Evolutionary conservation across 768 basidiomycete genomes (phyloP).

Genomic region (Russula foetens): DNA sequence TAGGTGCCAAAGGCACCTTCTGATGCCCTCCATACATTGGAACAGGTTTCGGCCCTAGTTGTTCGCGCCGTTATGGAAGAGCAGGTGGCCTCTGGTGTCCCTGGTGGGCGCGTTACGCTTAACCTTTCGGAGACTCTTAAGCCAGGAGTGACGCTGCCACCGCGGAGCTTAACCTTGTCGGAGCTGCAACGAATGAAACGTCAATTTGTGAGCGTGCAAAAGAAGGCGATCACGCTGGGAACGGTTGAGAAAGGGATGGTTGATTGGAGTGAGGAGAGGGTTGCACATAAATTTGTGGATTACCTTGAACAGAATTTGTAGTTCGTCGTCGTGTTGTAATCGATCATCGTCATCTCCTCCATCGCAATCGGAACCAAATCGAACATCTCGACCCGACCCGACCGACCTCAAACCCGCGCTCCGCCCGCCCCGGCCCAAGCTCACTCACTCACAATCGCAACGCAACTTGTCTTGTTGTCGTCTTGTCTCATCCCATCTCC

Average conservation of each 20-base stretch:
- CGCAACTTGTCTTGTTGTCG: too few species aligned
- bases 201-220: slow-evolving; percentile 86
- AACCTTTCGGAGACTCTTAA: slow-evolving; percentile 35
- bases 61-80: slow-evolving; percentile 65
- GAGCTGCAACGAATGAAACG: slow-evolving; percentile 86
- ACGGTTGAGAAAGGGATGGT: slow-evolving; percentile 69
- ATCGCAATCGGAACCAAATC: background rate
- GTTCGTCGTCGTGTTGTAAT: too few species aligned
- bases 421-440: background rate
- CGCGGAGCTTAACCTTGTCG: slow-evolving; percentile 67
- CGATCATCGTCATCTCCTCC: background rate
- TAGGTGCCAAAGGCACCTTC: slow-evolving; percentile 79
- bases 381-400: background rate
- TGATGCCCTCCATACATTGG: slow-evolving; percentile 82
- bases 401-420: background rate
- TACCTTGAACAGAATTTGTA: slow-evolving; percentile 70
- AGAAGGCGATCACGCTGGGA: slow-evolving; percentile 80
- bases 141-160: slow-evolving; percentile 52
- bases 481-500: background rate
- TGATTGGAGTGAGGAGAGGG: slow-evolving; percentile 67
- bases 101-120: slow-evolving; percentile 46
- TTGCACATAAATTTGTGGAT: slow-evolving; percentile 58
- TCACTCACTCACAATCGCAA: too few species aligned
- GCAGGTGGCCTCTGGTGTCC: slow-evolving; percentile 43
- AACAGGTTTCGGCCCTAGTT: slow-evolving; percentile 61